Conservation (phyloP, 2,329 filamentous ascomycete genomes). For the Aureobasidium sp. region DNA sequence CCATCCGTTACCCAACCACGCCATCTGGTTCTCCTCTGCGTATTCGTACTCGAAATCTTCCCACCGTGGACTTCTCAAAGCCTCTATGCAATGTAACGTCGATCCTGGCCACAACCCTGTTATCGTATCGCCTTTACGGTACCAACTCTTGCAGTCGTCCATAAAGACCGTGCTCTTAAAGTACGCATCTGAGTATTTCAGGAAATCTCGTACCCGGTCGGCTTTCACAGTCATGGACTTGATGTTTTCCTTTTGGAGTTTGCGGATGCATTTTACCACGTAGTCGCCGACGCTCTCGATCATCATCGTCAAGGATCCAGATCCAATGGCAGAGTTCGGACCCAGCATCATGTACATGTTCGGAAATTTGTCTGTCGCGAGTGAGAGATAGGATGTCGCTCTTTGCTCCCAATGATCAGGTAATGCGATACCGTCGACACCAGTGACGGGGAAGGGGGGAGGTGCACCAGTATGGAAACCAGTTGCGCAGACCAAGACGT, state of each 20-base stretch:
- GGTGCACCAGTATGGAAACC: constrained; percentile 33
- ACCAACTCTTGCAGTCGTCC: constrained; percentile 38
- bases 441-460: constrained; percentile 32
- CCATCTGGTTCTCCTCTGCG: constrained; percentile 25
- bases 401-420: constrained; percentile 28
- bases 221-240: constrained; percentile 36
- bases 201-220: constrained; percentile 43
- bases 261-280: constrained; percentile 18
- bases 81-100: constrained; percentile 43
- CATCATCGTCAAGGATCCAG: constrained; percentile 33
- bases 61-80: constrained; percentile 34
- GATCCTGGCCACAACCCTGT: constrained; percentile 38
- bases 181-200: constrained; percentile 35
- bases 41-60: constrained; percentile 41
- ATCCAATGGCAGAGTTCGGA: constrained; percentile 33
- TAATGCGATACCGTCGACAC: constrained; percentile 24
- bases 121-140: constrained; percentile 22
- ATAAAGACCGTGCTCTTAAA: constrained; percentile 39
- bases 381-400: constrained; percentile 18
- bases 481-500: constrained; percentile 32
- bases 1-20: constrained; percentile 32
- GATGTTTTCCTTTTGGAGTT: constrained; percentile 29
- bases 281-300: constrained; percentile 33
- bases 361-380: constrained; percentile 22
- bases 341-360: constrained; percentile 36